Evolutionary conservation across 441 rosid genomes (phyloP).

Genomic region (Populus trichocarpa): DNA sequence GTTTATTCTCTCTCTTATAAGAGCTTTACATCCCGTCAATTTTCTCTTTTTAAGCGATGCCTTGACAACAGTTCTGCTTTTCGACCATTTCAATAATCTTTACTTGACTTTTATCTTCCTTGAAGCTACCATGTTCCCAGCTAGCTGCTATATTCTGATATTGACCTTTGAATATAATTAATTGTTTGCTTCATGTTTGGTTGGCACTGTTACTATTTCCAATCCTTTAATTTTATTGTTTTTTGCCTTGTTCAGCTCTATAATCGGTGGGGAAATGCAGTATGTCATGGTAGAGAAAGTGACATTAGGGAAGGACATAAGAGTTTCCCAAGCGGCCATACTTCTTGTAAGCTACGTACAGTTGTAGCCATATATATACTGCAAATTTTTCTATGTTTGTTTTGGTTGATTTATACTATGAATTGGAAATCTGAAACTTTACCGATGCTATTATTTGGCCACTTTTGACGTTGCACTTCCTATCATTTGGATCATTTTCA

Average conservation of each 20-base stretch:
- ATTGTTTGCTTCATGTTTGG: neutral
- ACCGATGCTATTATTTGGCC: neutral
- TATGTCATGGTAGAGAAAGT: slow-evolving; percentile 55
- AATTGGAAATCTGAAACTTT: neutral
- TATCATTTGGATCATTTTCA: neutral
- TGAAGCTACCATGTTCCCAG: too few relatives aligned
- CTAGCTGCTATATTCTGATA: neutral
- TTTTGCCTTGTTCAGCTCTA: slow-evolving; percentile 32
- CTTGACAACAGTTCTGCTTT: too few relatives aligned
- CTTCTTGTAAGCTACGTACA: neutral
- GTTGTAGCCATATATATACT: neutral
- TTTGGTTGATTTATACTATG: neutral
- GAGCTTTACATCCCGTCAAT: too few relatives aligned
- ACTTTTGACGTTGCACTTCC: neutral
- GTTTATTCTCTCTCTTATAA: too few relatives aligned
- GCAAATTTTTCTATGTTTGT: neutral
- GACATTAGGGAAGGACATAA: slow-evolving; percentile 80
- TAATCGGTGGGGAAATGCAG: slow-evolving; percentile 53
- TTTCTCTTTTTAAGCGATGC: too few relatives aligned
- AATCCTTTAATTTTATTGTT: neutral
- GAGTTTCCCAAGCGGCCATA: slow-evolving; percentile 78
- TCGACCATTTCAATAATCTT: too few relatives aligned
- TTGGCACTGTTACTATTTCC: neutral
- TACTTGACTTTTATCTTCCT: too few relatives aligned
- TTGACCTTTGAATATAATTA: neutral